phyloP scores from a whole-genome alignment of 352 stramenopile species.

The Globisporangium alternatum region DNA sequence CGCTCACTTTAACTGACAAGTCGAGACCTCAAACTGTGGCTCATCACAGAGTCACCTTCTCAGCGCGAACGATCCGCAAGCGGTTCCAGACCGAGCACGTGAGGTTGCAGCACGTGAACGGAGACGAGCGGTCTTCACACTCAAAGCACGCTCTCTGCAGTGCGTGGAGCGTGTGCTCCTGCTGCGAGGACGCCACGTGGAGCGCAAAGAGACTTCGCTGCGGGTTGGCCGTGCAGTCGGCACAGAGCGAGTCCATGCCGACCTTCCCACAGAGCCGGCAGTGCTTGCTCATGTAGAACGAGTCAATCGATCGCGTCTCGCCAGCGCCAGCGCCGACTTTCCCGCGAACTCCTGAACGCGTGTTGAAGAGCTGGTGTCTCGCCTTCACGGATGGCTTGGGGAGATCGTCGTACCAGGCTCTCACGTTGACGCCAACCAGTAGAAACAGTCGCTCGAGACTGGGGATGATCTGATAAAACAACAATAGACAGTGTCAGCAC shows the following conservation, averaged over 20 bases:
- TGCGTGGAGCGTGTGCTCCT: slow-evolving; percentile 38
- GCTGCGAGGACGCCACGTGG: slow-evolving; percentile 34
- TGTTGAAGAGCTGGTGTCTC: slow-evolving; percentile 27
- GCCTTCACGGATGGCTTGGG: slow-evolving; percentile 62
- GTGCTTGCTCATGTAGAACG: slow-evolving; percentile 83
- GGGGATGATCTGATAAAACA: slow-evolving; percentile 51
- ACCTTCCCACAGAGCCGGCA: slow-evolving; percentile 70
- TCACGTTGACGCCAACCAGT: slow-evolving; percentile 74
- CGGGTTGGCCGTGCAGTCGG: slow-evolving; percentile 45
- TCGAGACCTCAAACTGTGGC: background rate
- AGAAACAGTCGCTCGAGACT: slow-evolving; percentile 85
- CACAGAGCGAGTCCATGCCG: slow-evolving; percentile 50
- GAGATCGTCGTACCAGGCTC: slow-evolving; percentile 66
- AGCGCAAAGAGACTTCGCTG: slow-evolving; percentile 71
- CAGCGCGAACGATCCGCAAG: slow-evolving; percentile 34
- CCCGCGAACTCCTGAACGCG: slow-evolving; percentile 14
- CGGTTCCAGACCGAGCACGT: slow-evolving; percentile 71
- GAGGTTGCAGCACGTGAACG: slow-evolving; percentile 46
- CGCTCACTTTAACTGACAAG: background rate
- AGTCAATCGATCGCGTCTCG: slow-evolving; percentile 61
- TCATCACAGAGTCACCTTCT: slow-evolving; percentile 33
- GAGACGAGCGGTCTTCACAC: slow-evolving; percentile 53
- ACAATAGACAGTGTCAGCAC: background rate
- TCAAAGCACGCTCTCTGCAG: slow-evolving; percentile 40
- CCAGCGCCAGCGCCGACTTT: slow-evolving; percentile 3